Evolutionary conservation across 805 yeast species (phyloP), one percentile per base, ranked within the genome.

Genomic region (Zygosaccharomyces pseudorouxii): DNA sequence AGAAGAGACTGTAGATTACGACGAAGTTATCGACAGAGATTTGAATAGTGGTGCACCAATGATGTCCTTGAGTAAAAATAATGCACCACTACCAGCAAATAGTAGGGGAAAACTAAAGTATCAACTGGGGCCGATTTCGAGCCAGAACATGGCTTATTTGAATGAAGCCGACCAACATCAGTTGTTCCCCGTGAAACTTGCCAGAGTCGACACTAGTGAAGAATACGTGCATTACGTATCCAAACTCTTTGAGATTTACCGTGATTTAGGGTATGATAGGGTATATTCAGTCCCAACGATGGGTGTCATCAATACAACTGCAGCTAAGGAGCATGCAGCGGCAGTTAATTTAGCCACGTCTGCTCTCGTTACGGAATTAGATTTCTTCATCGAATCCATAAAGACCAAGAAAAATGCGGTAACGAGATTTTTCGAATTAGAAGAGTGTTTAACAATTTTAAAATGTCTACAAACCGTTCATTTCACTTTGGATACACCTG

Each of bases 381-480:
- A 68, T 45, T 36, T 55, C 7, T 69, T 59, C 45, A 64, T 71
- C 19, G 64, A 64, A 18, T 47, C 56, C 1, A 63, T 65, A 10
- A 71, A 63, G 22, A 58, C 58, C 12, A 65, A 67, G 10, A 66
- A 69, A 27, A 44, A 39, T 23, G 52, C 40, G 54, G 54, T 51
- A 46, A 62, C 52, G 47, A 67, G 62, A 55, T 62, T 64, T 18
- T 59, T 65, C 31, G 74, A 72, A 42, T 53, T 72, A 30, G 75
- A 76, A 44, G 80, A 78, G 47, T 69, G 74, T 27, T 59, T 76
- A 28, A 72, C 74, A 49, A 76, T 85, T 6, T 58, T 85, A 40
- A 81, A 80, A 50, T 77, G 89, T 55, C 59, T 85, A 23, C 74
- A 75, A 43, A 78, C 86, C 0, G 62, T 78, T 31, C 70, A 73